A percentile compares a stretch with the other conserved stretches of the same genome.
Evolutionary conservation across 139 green algal genomes (phyloP).

Genomic region (Desmodesmus armatus): DNA sequence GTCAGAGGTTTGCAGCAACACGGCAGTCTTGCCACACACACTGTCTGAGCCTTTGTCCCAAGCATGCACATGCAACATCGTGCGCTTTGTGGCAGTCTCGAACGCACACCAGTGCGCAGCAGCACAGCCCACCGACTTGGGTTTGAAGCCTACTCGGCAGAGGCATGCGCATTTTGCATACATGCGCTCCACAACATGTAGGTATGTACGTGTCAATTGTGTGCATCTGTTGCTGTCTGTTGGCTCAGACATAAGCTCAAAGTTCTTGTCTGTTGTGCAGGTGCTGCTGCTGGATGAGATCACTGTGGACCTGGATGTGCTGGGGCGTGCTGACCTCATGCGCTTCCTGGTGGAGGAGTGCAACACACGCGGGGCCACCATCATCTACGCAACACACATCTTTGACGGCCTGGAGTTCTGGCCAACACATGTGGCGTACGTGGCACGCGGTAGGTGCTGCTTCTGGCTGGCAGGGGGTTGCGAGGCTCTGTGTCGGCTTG

Average conservation of each 20-base stretch:
- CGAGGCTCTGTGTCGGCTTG: neutral
- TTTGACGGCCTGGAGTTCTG: slow-evolving; percentile 97
- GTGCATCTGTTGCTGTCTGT: neutral
- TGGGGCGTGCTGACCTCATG: slow-evolving; percentile 93
- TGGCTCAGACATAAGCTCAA: too few relatives aligned
- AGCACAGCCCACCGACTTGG: too few relatives aligned
- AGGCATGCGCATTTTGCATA: too few relatives aligned
- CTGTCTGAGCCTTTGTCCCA: too few relatives aligned
- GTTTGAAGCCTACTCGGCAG: too few relatives aligned
- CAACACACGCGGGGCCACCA: slow-evolving; percentile 66
- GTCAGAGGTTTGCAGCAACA: too few relatives aligned
- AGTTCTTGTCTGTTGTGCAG: slow-evolving; percentile 42
- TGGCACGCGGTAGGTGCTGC: slow-evolving; percentile 69
- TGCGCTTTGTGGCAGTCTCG: too few relatives aligned
- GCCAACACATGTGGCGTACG: slow-evolving; percentile 94
- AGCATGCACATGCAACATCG: too few relatives aligned
- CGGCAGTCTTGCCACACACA: too few relatives aligned
- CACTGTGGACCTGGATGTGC: slow-evolving; percentile 98
- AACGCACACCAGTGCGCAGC: too few relatives aligned
- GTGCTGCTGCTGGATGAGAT: slow-evolving; percentile 98
- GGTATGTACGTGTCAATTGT: too few relatives aligned
- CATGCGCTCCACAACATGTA: too few relatives aligned
- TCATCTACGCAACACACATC: slow-evolving; percentile 99
- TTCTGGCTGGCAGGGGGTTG: neutral
- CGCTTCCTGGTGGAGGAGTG: slow-evolving; percentile 91